Conservation (phyloP, 768 basidiomycete species). For the Tricholoma matsutake region DNA sequence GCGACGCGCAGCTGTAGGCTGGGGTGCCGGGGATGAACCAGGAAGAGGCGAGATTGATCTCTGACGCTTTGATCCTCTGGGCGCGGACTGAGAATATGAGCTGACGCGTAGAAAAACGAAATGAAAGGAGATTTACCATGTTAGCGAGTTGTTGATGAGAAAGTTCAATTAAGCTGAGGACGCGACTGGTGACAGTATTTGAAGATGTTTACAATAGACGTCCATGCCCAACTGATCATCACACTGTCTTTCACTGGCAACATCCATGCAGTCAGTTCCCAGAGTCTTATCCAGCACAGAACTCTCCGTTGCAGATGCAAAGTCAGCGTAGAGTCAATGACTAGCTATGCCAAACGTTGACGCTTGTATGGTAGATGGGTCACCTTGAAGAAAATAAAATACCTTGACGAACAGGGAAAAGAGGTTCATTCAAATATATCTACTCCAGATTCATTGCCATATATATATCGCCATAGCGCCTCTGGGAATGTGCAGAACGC, state of each 20-base stretch:
- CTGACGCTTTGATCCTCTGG: constrained; percentile 61
- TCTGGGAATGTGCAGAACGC: constrained; percentile 90
- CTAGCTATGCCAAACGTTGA: not conserved
- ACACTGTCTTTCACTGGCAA: too few species aligned
- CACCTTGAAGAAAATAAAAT: constrained; percentile 77
- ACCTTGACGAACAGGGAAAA: constrained; percentile 72
- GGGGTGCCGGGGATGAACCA: constrained; percentile 46
- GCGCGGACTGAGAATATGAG: constrained; percentile 32
- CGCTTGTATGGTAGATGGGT: constrained; percentile 61
- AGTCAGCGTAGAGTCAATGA: constrained; percentile 33
- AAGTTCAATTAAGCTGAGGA: not conserved
- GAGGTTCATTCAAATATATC: constrained; percentile 42
- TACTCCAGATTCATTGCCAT: constrained; percentile 2
- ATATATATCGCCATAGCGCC: constrained; percentile 42
- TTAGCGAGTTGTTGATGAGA: constrained; percentile 10
- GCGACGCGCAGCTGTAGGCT: constrained; percentile 40
- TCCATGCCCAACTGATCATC: too few species aligned
- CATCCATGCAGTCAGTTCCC: constrained; percentile 22
- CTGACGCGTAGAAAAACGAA: not conserved
- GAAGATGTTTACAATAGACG: too few species aligned
- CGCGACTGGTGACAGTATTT: constrained; percentile 9
- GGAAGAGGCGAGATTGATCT: constrained; percentile 52
- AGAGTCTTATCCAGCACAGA: constrained; percentile 52
- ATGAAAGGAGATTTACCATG: constrained; percentile 35
- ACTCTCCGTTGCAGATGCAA: constrained; percentile 54